phyloP scores from a whole-genome alignment of 2,329 filamentous ascomycete genomes.

The Diplodia seriata region DNA sequence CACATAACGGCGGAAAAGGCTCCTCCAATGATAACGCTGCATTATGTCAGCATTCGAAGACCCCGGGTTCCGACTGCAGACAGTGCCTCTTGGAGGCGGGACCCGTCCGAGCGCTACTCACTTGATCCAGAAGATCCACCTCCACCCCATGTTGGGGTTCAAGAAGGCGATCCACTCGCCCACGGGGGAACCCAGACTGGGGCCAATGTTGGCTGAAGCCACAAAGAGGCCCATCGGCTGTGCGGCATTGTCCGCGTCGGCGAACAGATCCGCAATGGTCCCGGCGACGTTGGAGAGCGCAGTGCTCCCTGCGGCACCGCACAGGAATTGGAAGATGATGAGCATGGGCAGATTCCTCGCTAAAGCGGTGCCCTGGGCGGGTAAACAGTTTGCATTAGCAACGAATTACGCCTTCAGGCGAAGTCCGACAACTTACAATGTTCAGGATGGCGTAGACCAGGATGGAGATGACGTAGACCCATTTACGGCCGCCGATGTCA shows the following conservation, averaged over 20 bases:
- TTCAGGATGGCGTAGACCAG: slow-evolving; percentile 30
- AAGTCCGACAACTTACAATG: slow-evolving; percentile 25
- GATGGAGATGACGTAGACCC: slow-evolving; percentile 32
- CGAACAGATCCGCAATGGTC: slow-evolving; percentile 32
- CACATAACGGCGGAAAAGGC: slow-evolving; percentile 25
- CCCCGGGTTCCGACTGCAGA: too few species aligned
- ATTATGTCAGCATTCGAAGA: neutral
- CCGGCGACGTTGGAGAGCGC: slow-evolving; percentile 33
- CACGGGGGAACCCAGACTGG: slow-evolving; percentile 30
- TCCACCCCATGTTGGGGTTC: slow-evolving; percentile 31
- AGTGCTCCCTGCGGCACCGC: slow-evolving; percentile 32
- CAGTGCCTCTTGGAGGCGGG: too few species aligned
- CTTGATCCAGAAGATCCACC: slow-evolving; percentile 34
- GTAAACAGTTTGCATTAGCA: slow-evolving; percentile 1
- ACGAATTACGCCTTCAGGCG: neutral
- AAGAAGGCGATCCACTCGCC: slow-evolving; percentile 32
- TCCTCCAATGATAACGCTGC: slow-evolving; percentile 32
- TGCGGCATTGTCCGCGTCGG: slow-evolving; percentile 33
- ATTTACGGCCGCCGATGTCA: slow-evolving; percentile 33
- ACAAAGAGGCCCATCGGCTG: slow-evolving; percentile 33
- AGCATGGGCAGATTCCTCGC: slow-evolving; percentile 32
- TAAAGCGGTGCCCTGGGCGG: slow-evolving; percentile 20
- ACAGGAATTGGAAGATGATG: slow-evolving; percentile 33
- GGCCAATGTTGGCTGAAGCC: slow-evolving; percentile 31
- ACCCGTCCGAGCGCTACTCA: neutral